phyloP scores from a whole-genome alignment of 2,329 filamentous ascomycete species.

The Diaporthe sp. region DNA sequence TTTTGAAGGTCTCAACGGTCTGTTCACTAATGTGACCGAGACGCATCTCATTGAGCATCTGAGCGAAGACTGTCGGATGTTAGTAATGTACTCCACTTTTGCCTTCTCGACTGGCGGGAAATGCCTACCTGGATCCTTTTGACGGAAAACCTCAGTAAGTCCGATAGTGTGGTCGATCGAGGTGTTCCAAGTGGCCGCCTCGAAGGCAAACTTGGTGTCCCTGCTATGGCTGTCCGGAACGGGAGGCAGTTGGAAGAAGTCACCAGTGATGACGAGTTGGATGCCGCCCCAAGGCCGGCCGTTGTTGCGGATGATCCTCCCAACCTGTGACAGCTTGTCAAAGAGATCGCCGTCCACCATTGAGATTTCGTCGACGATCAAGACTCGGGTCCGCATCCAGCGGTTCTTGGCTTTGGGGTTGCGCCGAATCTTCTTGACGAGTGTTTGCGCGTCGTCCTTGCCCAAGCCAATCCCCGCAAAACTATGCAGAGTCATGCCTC shows the following conservation, averaged over 20 bases:
- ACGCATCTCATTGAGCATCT: slow-evolving; percentile 98
- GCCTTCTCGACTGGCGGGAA: slow-evolving; percentile 7
- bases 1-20: slow-evolving; percentile 81
- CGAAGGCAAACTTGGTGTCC: slow-evolving; percentile 89
- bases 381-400: slow-evolving; percentile 88
- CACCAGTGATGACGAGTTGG: slow-evolving; percentile 93
- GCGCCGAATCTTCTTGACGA: slow-evolving; percentile 90
- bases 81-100: slow-evolving; percentile 37
- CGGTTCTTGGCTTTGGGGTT: slow-evolving; percentile 89
- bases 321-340: slow-evolving; percentile 93
- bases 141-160: slow-evolving; percentile 94
- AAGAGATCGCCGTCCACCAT: slow-evolving; percentile 99
- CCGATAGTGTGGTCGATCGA: slow-evolving; percentile 96
- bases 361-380: slow-evolving; percentile 95
- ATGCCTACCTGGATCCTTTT: slow-evolving; percentile 77
- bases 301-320: slow-evolving; percentile 87
- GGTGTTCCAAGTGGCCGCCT: slow-evolving; percentile 90
- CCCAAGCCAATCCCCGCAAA: slow-evolving; percentile 96
- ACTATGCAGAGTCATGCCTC: slow-evolving; percentile 94
- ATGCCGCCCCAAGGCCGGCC: slow-evolving; percentile 95
- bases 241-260: slow-evolving; percentile 97
- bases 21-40: slow-evolving; percentile 82
- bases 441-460: slow-evolving; percentile 82
- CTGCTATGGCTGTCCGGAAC: slow-evolving; percentile 81
- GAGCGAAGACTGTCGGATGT: slow-evolving; percentile 74